Base-by-base conservation (phyloP, 1,284 basidiomycete genomes). In the Athelia psychrophila region DNA sequence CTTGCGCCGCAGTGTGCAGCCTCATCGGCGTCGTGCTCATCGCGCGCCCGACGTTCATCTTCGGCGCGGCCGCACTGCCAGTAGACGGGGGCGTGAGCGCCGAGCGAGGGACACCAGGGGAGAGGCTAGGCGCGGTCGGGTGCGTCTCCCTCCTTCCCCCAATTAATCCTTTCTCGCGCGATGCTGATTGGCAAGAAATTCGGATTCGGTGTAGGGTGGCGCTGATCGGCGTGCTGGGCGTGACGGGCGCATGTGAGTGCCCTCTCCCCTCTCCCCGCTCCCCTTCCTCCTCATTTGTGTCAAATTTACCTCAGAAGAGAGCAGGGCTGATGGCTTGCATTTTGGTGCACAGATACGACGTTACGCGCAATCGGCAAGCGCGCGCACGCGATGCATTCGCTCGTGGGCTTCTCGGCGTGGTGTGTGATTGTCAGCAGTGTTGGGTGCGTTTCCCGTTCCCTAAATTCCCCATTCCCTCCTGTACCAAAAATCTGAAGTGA, bases 341-440 rank as follows among this genome's bases (percentile, higher is more conserved):
- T n/a, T n/a, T 35, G 38, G 54, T 16, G 44, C 47, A 36, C 47
- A 88, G 88, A 85, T 61, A 82, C 79, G 1, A 72, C 80, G 0
- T 80, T 93, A 33, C 78, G 88, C 3, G 81, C 81, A 8, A 86
- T 92, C 25, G 90, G 90, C 2, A 84, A 79, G 55, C 78, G 84
- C 0, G 88, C 88, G 3, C 86, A 89, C 58, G 76, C 88, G 0
- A 68, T 92, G 51, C 90, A 93, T 62, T 78, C 80, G n/a, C 76
- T 91, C 56, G 74, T 78, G 2, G 85, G 79, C 52, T 92, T 90
- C 61, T 83, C 88, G 0, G 67, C 78, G 24, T 77, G 81, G 59
- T 85, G 83, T 54, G 76, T 85, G 2, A 65, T 88, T 36, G 78
- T 79, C 1, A 75, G 81, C 1, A 65, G 70, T 9, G 54, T 82